A percentile compares a stretch with the other conserved stretches of the same genome.
Evolutionary conservation across 805 yeast species (phyloP).

Genomic region (Priceomyces carsonii): DNA sequence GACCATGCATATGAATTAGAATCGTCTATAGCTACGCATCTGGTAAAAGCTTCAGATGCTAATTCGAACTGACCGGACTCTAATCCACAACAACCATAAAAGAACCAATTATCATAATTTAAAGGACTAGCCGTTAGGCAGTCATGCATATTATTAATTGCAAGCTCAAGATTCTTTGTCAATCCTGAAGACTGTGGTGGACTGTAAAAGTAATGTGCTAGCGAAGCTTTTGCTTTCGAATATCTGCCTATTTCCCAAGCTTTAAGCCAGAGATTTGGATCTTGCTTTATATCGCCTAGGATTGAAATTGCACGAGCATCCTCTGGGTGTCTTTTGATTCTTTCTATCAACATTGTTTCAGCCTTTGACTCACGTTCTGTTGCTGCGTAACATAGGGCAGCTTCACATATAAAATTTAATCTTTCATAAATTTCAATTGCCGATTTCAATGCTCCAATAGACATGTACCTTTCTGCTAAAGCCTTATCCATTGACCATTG

Average conservation of each 20-base stretch:
- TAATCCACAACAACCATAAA: conserved; percentile 88
- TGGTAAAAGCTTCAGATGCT: conserved; percentile 89
- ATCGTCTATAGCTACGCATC: conserved; percentile 86
- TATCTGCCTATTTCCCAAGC: conserved; percentile 88
- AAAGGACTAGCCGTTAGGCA: conserved; percentile 74
- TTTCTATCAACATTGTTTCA: conserved; percentile 51
- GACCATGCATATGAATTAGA: conserved; percentile 86
- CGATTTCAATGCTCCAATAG: conserved; percentile 79
- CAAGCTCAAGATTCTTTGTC: conserved; percentile 49
- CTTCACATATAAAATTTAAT: conserved; percentile 72
- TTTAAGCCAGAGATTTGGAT: conserved; percentile 74
- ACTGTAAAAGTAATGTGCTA: conserved; percentile 68
- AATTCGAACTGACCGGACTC: conserved; percentile 68
- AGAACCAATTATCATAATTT: conserved; percentile 81
- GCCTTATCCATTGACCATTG: conserved; percentile 82
- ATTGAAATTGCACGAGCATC: conserved; percentile 85
- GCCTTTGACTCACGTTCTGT: conserved; percentile 75
- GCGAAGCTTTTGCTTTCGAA: conserved; percentile 80
- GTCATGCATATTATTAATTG: conserved; percentile 71
- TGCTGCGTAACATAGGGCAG: conserved; percentile 88
- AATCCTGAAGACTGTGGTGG: conserved; percentile 61
- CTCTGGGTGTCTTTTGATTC: conserved; percentile 57
- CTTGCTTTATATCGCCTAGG: conserved; percentile 80
- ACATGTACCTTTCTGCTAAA: conserved; percentile 83
- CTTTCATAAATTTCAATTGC: conserved; percentile 90